A percentile compares a stretch with the other conserved stretches of the same genome.
phyloP scores from a whole-genome alignment of 1,284 basidiomycete genomes.

The Naganishia sp. region DNA sequence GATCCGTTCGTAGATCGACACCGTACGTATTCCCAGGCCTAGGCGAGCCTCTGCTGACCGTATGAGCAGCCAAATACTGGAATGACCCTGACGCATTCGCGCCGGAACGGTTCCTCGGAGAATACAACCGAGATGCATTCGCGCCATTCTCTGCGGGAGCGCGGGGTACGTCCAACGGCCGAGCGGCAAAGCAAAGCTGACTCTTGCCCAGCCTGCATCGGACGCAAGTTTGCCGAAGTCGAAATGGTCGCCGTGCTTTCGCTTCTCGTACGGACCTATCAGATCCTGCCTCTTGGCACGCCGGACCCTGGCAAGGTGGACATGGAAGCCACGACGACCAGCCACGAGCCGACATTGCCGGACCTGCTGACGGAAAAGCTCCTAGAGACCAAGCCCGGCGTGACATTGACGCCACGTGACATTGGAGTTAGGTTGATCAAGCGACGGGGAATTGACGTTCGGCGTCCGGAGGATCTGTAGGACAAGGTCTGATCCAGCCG shows the following conservation, averaged over 20 bases:
- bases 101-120: slow-evolving; percentile 32
- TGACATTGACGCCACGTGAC: slow-evolving; percentile 31
- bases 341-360: slow-evolving; percentile 9
- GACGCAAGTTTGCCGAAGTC: slow-evolving; percentile 33
- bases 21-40: slow-evolving; percentile 8
- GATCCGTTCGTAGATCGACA: slow-evolving; percentile 20
- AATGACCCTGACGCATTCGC: slow-evolving; percentile 27
- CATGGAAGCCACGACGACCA: not conserved
- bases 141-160: slow-evolving; percentile 33
- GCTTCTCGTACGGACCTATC: slow-evolving; percentile 25
- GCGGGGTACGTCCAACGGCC: slow-evolving; percentile 20
- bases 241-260: slow-evolving; percentile 31
- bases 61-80: slow-evolving; percentile 28
- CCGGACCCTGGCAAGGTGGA: slow-evolving; percentile 1
- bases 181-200: not conserved
- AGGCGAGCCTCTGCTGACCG: not conserved
- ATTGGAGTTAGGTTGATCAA: slow-evolving; percentile 25
- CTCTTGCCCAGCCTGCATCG: slow-evolving; percentile 28
- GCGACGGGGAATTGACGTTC: slow-evolving; percentile 11
- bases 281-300: not conserved
- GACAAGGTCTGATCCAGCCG: too few species aligned
- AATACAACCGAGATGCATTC: slow-evolving; percentile 34
- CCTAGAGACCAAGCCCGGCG: slow-evolving; percentile 23
- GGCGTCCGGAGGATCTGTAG: slow-evolving; percentile 7
- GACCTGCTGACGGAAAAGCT: slow-evolving; percentile 26